Base-by-base conservation (phyloP, 176 grass and related monocot genomes). In the Carex myosuroides region DNA sequence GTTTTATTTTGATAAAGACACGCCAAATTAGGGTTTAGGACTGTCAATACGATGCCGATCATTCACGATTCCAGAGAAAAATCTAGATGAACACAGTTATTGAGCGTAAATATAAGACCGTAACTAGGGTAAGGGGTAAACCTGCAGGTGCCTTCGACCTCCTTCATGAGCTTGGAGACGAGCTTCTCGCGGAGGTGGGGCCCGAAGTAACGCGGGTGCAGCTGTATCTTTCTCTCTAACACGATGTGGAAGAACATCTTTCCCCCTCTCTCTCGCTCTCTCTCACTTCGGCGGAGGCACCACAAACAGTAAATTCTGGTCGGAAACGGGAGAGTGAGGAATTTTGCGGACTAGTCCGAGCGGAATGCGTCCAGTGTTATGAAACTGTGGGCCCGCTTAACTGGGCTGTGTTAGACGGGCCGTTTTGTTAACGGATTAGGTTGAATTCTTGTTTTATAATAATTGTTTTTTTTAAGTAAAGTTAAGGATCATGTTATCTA, bases 241-340 rank as follows among this genome's bases (percentile, higher is more conserved):
- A 94, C 88, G 81, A 98, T 95, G 83, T 98, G 96, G 86, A 98
- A 98, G 83, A 98, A 98, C 96, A 98, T 98, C 8, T 70, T 90
- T 69, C 29, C 35, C 18, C 64, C 80, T 20, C 84, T 32, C 17
- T 60, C 53, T 32, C 12, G 10, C 29, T 24, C 30, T 41, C 17
- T 44, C 57, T 80, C 16, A 20, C 13, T 16, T 22, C 16, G 20
- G 54, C 52, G 22, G 42, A 79, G 22, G 50, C 20, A 10, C 4
- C 20, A 24, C 21, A 44, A 8, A 12, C 20, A 22, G 20, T 3
- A 0, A 63, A 22, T 6, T 12, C 10, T 12, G 46, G 9, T 50
- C 46, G 46, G 46, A 3, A 50, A 50, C 10, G 46, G 46, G 46
- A 50, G 46, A 50, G 46, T 48, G 1, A 50, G 46, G 7, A 50